Conservation (phyloP, 768 basidiomycete species). For the Rhizopogon sp. region DNA sequence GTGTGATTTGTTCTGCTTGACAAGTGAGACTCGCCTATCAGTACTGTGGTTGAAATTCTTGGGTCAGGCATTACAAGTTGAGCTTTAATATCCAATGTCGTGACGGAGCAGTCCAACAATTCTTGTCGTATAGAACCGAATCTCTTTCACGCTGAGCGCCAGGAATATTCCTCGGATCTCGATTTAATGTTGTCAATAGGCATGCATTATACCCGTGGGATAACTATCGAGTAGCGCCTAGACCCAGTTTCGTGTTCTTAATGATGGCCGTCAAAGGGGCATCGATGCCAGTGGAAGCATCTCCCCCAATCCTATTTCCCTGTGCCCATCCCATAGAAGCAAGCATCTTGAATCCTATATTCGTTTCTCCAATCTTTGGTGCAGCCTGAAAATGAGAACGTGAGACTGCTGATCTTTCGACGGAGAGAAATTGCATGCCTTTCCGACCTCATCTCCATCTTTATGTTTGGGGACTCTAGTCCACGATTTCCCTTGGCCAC, state of each 20-base stretch:
- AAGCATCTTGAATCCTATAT: slow-evolving; percentile 85
- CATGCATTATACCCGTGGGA: too few relatives aligned
- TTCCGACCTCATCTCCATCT: slow-evolving; percentile 89
- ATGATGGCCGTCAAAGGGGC: slow-evolving; percentile 79
- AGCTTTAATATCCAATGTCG: too few relatives aligned
- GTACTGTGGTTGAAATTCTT: too few relatives aligned
- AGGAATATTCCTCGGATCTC: too few relatives aligned
- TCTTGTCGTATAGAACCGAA: too few relatives aligned
- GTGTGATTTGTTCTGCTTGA: too few relatives aligned
- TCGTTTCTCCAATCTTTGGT: slow-evolving; percentile 73
- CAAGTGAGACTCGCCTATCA: too few relatives aligned
- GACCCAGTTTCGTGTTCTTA: slow-evolving; percentile 79
- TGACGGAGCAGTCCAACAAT: too few relatives aligned
- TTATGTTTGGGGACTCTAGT: slow-evolving; percentile 42
- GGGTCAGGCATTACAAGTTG: too few relatives aligned
- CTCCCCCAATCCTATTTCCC: slow-evolving; percentile 69
- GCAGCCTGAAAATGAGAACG: slow-evolving; percentile 46
- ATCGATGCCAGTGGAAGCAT: slow-evolving; percentile 54
- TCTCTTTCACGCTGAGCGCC: too few relatives aligned
- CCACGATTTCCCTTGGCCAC: background rate
- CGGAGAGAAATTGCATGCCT: slow-evolving; percentile 34
- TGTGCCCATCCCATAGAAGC: slow-evolving; percentile 90
- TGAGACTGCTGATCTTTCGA: background rate
- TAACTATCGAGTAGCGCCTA: slow-evolving; percentile 52
- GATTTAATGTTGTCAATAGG: too few relatives aligned